Evolutionary conservation across 2,329 filamentous ascomycete genomes (phyloP).

Genomic region (Didymella keratinophila): DNA sequence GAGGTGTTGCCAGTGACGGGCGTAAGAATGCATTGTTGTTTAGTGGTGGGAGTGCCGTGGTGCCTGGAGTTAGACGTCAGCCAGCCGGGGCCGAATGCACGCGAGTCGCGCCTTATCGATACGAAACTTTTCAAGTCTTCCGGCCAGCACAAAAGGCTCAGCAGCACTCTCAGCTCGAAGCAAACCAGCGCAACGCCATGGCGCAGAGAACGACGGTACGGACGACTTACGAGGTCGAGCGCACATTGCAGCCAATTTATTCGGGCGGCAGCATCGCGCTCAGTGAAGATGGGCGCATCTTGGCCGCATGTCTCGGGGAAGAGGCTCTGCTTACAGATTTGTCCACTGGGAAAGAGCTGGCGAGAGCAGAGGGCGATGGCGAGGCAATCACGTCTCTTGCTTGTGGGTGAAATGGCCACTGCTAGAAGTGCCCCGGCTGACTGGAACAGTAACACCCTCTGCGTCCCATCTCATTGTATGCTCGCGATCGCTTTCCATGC

Average conservation of each 20-base stretch:
- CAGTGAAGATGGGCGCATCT: constrained; percentile 79
- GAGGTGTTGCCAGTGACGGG: not conserved
- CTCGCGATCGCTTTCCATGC: constrained; percentile 95
- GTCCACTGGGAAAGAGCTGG: constrained; percentile 80
- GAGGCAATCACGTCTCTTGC: constrained; percentile 80
- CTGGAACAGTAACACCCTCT: constrained; percentile 76
- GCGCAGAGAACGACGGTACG: constrained; percentile 68
- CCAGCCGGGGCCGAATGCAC: not conserved
- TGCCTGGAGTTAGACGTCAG: constrained; percentile 14
- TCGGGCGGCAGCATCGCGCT: constrained; percentile 89
- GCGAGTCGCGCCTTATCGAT: constrained; percentile 41
- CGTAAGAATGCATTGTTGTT: not conserved
- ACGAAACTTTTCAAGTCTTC: constrained; percentile 45
- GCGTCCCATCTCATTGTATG: constrained; percentile 88
- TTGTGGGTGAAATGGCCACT: constrained; percentile 53
- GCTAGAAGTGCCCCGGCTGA: constrained; percentile 24
- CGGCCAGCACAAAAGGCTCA: not conserved
- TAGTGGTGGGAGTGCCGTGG: constrained; percentile 1
- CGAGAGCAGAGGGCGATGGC: constrained; percentile 79
- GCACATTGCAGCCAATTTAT: constrained; percentile 90
- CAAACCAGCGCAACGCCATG: constrained; percentile 47
- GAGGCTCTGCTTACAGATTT: constrained; percentile 89
- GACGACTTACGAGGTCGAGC: constrained; percentile 86
- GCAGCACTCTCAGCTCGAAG: constrained; percentile 16
- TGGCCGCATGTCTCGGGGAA: constrained; percentile 90